These are phyloP conservation scores for Gentiana macrophylla DNA, from an alignment of 257 asterid genomes.

Conservation along the genomic window DNA sequence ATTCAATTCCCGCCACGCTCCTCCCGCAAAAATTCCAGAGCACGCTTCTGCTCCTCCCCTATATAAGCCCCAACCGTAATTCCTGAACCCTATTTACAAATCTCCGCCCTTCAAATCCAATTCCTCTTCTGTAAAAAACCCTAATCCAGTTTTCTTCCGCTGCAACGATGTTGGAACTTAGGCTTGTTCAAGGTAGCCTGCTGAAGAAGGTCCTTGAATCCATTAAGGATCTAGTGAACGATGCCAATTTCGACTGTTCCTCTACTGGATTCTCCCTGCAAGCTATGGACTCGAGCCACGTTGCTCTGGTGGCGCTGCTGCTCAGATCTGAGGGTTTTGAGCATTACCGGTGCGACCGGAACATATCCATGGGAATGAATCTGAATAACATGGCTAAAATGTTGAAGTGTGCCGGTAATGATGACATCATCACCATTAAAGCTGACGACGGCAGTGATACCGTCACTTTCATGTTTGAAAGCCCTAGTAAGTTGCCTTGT, in stretches of 20 bases:
- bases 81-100: background rate
- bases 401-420: conserved; percentile 34
- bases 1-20: conserved; percentile 10
- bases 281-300: conserved; percentile 40
- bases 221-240: conserved; percentile 27
- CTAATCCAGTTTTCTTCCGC: background rate
- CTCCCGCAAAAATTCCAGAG: background rate
- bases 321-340: conserved; percentile 39
- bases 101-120: background rate
- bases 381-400: conserved; percentile 26
- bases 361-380: conserved; percentile 36
- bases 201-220: conserved; percentile 32
- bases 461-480: conserved; percentile 41
- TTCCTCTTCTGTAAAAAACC: background rate
- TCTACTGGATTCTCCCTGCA: conserved; percentile 41
- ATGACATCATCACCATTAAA: conserved; percentile 32
- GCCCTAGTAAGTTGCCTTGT: conserved; percentile 25
- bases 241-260: conserved; percentile 37
- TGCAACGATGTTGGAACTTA: conserved; percentile 26
- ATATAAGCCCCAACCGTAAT: conserved; percentile 6
- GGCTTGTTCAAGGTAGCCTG: conserved; percentile 34
- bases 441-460: conserved; percentile 39
- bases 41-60: conserved; percentile 4
- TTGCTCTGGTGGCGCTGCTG: conserved; percentile 32
- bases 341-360: conserved; percentile 34